These are phyloP conservation scores for Trametes maxima DNA, from an alignment of 768 basidiomycete genomes.

Conservation along the genomic window DNA sequence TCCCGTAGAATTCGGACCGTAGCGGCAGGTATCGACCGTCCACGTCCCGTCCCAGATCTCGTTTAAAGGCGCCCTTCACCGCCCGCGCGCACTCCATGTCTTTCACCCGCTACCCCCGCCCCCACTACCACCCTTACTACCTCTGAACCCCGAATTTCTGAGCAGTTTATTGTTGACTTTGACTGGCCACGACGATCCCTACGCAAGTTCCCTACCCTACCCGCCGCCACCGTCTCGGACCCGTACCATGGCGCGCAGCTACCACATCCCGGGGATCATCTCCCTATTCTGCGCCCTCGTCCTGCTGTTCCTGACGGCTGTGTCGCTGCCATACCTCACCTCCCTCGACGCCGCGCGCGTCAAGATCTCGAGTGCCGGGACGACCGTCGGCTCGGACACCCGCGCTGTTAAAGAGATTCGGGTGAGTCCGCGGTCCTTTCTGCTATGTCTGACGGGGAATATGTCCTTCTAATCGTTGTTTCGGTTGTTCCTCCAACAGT, in stretches of 20 bases:
- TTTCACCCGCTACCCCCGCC: no score
- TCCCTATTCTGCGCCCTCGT: constrained; percentile 63
- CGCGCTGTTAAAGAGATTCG: constrained; percentile 48
- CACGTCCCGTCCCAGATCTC: no score
- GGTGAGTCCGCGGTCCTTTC: constrained; percentile 43
- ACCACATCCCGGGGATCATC: constrained; percentile 64
- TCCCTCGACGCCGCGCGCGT: constrained; percentile 68
- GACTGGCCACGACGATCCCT: no score
- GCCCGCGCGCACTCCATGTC: no score
- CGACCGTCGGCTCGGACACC: constrained; percentile 26
- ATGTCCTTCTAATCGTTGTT: not conserved
- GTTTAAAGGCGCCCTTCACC: no score
- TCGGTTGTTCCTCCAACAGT: constrained; percentile 40
- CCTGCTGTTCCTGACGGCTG: constrained; percentile 65
- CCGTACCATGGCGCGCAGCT: constrained; percentile 29
- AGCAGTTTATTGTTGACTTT: no score
- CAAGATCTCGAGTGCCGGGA: constrained; percentile 43
- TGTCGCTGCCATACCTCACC: constrained; percentile 71
- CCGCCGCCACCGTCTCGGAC: no score
- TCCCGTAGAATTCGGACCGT: no score
- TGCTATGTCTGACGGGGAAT: not conserved
- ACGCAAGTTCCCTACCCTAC: no score
- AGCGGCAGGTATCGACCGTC: no score
- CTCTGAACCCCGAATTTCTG: no score
- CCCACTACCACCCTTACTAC: no score